A percentile compares a stretch with the other conserved stretches of the same genome.
Conservation (phyloP, 2,329 filamentous ascomycete genomes). For the Ophiostoma australiae region DNA sequence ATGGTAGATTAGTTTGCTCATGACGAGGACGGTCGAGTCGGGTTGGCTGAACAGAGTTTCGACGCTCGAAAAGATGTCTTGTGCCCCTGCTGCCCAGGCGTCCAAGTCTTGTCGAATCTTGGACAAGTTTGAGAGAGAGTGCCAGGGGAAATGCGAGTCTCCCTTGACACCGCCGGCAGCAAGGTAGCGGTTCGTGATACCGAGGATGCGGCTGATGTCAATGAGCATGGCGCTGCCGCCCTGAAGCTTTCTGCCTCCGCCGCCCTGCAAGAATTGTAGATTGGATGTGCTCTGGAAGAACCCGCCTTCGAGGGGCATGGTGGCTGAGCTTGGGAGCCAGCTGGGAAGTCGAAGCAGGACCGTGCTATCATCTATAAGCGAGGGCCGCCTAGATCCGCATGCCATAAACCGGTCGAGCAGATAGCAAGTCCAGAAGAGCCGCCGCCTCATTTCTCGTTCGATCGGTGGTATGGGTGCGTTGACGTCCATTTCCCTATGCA, state of each 20-base stretch:
- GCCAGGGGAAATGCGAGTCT: constrained; percentile 88
- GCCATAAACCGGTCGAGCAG: constrained; percentile 78
- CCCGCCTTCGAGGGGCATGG: constrained; percentile 66
- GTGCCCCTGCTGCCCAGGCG: constrained; percentile 76
- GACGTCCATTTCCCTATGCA: constrained; percentile 69
- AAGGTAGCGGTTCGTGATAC: constrained; percentile 77
- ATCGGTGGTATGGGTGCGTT: constrained; percentile 57
- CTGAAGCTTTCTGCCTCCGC: constrained; percentile 60
- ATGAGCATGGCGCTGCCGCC: constrained; percentile 77
- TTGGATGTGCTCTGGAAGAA: constrained; percentile 78
- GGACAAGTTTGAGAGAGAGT: constrained; percentile 76
- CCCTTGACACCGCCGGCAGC: constrained; percentile 82
- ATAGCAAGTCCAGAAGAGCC: constrained; percentile 88
- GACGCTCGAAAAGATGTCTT: constrained; percentile 71
- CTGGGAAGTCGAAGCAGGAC: constrained; percentile 71
- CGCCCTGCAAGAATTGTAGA: constrained; percentile 64
- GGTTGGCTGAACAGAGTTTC: constrained; percentile 70
- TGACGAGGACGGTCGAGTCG: constrained; percentile 71
- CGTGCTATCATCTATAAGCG: constrained; percentile 71
- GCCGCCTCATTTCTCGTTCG: constrained; percentile 70
- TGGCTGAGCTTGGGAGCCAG: constrained; percentile 60
- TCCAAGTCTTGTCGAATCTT: constrained; percentile 82
- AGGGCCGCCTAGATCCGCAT: constrained; percentile 75
- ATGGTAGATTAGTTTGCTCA: constrained; percentile 84
- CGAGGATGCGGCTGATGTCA: constrained; percentile 76